Conservation (phyloP, 345 rosid species). For the Acer negundo region DNA sequence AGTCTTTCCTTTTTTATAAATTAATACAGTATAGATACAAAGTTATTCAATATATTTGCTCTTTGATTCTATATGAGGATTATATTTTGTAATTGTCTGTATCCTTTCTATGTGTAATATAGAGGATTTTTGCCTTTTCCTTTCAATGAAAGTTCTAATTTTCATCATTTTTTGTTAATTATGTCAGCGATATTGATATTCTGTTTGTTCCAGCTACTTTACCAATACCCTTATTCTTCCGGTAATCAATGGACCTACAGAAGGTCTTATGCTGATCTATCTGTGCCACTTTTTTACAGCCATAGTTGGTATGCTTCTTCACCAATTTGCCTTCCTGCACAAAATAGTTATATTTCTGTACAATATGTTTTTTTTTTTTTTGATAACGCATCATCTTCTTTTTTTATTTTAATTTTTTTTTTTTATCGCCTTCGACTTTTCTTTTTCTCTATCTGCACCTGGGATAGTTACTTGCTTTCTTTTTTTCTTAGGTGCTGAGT, state of each 20-base stretch:
- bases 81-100: not conserved
- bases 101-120: not conserved
- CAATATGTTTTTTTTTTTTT: conserved; percentile 4
- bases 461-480: conserved; percentile 13
- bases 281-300: conserved; percentile 74
- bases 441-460: conserved; percentile 14
- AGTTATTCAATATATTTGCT: not conserved
- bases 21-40: not conserved
- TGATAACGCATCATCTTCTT: not conserved
- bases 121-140: not conserved
- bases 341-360: not conserved
- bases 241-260: conserved; percentile 93
- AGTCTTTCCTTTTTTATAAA: not conserved
- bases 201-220: conserved; percentile 62
- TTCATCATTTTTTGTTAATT: not conserved
- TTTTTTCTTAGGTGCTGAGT: conserved; percentile 70
- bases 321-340: not conserved
- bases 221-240: conserved; percentile 95
- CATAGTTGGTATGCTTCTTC: conserved; percentile 71
- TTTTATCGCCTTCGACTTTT: not conserved
- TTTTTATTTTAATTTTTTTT: too few relatives aligned
- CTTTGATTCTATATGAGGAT: not conserved
- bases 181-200: conserved; percentile 18
- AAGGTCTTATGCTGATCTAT: conserved; percentile 90
- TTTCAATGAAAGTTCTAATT: not conserved